These are phyloP conservation scores for Phaeomoniella chlamydospora DNA, from an alignment of 2,329 filamentous ascomycete genomes.

Conservation along the genomic window DNA sequence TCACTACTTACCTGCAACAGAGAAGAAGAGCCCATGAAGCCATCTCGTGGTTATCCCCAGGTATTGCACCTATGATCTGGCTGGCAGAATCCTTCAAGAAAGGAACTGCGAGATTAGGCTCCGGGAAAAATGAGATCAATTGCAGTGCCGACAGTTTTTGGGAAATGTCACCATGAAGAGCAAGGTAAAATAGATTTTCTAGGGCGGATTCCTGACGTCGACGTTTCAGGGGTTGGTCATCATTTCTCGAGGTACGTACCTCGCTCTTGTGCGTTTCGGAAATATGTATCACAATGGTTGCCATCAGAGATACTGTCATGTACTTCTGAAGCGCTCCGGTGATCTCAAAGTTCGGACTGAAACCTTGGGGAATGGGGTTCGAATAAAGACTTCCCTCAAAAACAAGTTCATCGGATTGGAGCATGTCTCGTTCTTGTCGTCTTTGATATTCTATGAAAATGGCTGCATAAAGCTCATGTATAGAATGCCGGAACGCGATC, in stretches of 20 bases:
- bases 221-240: background rate
- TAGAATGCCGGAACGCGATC: constrained; percentile 24
- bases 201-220: background rate
- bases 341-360: background rate
- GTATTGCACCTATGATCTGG: background rate
- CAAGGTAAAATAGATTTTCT: background rate
- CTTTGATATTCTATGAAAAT: constrained; percentile 68
- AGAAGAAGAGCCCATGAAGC: background rate
- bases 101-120: constrained; percentile 9
- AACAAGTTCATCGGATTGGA: constrained; percentile 65
- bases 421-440: constrained; percentile 52
- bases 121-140: background rate
- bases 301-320: background rate
- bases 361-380: background rate
- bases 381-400: constrained; percentile 32
- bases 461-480: constrained; percentile 54
- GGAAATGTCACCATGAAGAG: background rate
- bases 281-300: background rate
- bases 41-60: background rate
- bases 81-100: background rate
- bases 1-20: background rate
- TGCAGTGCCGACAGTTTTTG: background rate
- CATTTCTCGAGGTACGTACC: background rate
- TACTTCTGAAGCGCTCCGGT: background rate
- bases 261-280: background rate